These are phyloP conservation scores for Ceratobasidium sp. DNA, from an alignment of 1,284 basidiomycete species.

Conservation along the genomic window DNA sequence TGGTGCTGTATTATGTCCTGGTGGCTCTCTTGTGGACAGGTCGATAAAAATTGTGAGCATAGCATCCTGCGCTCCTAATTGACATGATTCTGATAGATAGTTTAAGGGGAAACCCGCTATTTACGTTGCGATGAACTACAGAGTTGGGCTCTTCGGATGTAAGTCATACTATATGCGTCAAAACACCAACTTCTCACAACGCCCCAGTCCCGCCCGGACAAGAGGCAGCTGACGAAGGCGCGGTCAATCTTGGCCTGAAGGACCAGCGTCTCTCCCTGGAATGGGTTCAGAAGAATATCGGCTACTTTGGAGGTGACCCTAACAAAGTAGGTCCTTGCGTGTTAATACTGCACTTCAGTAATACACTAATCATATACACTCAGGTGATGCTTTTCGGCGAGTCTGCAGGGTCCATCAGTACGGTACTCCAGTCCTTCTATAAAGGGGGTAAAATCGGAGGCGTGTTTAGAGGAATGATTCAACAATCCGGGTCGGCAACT, in stretches of 20 bases:
- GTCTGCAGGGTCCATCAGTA: constrained; percentile 50
- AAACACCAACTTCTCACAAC: background rate
- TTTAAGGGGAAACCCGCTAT: constrained; percentile 53
- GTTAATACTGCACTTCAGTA: background rate
- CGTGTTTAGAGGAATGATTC: constrained; percentile 43
- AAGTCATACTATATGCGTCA: constrained; percentile 19
- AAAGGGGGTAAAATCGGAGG: constrained; percentile 43
- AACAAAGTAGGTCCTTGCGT: constrained; percentile 49
- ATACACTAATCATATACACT: constrained; percentile 47
- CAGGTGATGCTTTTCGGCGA: constrained; percentile 49
- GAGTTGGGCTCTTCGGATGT: constrained; percentile 59
- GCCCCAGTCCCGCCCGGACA: constrained; percentile 49
- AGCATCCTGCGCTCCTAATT: background rate
- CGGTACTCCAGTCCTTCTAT: constrained; percentile 45
- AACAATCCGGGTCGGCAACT: constrained; percentile 42
- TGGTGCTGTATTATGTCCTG: no score
- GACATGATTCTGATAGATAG: background rate
- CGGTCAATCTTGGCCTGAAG: constrained; percentile 52
- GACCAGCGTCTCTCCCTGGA: constrained; percentile 59
- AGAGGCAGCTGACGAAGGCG: constrained; percentile 47
- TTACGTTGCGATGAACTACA: constrained; percentile 57
- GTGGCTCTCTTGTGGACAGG: no score
- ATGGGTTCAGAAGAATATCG: constrained; percentile 61
- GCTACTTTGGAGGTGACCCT: constrained; percentile 59
- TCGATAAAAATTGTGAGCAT: background rate